Conservation (phyloP, 371 early-diverging fungal species). For the Cokeromyces recurvatus region DNA sequence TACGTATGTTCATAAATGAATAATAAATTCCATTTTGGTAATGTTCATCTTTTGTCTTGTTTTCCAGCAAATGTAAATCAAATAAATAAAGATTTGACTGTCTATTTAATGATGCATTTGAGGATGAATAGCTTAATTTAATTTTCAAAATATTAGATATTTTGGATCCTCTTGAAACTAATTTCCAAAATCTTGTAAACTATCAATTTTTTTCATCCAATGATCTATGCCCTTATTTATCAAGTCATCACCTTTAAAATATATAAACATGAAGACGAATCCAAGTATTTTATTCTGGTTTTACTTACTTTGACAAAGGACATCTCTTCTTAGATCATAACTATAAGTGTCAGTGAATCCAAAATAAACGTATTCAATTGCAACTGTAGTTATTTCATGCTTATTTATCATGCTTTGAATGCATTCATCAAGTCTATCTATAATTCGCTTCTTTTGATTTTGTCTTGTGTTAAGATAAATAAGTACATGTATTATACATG, state of each 20-base stretch:
- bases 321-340: slow-evolving; percentile 2
- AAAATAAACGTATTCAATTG: slow-evolving; percentile 4
- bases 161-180: slow-evolving; percentile 4
- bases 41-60: no score
- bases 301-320: not conserved
- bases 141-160: slow-evolving; percentile 8
- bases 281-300: not conserved
- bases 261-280: not conserved
- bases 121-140: no score
- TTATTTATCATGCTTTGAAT: no score
- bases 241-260: not conserved
- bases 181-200: slow-evolving; percentile 7
- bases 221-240: slow-evolving; percentile 3
- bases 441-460: no score
- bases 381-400: no score
- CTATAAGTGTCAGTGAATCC: slow-evolving; percentile 8
- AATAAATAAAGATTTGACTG: not conserved
- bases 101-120: not conserved
- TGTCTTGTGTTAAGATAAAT: no score
- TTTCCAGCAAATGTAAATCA: not conserved
- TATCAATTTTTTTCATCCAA: slow-evolving; percentile 3
- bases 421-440: not conserved
- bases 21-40: not conserved
- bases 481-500: no score
- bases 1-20: not conserved